Percentiles rank a stretch among this genome's conserved stretches.
phyloP scores from a whole-genome alignment of 2,329 filamentous ascomycete species.

The Incumbomyces delicatus region DNA sequence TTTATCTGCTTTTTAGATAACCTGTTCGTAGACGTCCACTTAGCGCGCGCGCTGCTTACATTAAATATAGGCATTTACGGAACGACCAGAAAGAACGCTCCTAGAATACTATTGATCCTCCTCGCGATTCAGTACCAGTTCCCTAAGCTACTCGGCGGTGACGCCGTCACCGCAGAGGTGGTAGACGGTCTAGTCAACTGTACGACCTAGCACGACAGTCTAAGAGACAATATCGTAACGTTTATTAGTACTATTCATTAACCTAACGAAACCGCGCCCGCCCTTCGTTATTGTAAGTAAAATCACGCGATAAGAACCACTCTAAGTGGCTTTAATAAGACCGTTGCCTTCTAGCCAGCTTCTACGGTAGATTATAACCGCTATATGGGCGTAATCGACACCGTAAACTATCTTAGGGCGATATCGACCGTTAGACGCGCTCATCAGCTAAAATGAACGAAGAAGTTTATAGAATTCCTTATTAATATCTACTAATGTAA shows the following conservation, averaged over 20 bases:
- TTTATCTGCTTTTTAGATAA: neutral
- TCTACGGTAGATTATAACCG: too few species aligned
- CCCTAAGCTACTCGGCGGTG: neutral
- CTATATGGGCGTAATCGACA: too few species aligned
- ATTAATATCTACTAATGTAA: too few species aligned
- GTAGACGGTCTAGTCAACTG: neutral
- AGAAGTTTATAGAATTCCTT: too few species aligned
- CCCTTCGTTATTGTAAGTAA: neutral
- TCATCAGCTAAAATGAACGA: too few species aligned
- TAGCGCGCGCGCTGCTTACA: neutral
- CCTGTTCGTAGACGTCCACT: neutral
- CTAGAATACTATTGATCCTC: neutral
- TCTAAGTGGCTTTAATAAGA: too few species aligned
- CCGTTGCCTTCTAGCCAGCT: too few species aligned
- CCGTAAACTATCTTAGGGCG: too few species aligned
- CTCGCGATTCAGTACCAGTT: neutral
- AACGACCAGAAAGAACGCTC: neutral
- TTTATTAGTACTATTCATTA: neutral
- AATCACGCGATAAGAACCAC: neutral
- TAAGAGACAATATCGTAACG: neutral
- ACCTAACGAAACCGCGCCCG: neutral
- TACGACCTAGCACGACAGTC: neutral
- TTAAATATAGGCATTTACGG: neutral
- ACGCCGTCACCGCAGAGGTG: too few species aligned
- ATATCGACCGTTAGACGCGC: too few species aligned